Evolutionary conservation across 495 filamentous ascomycete genomes (phyloP), one percentile per base, ranked within the genome.

Genomic region (Neohortaea acidophila): DNA sequence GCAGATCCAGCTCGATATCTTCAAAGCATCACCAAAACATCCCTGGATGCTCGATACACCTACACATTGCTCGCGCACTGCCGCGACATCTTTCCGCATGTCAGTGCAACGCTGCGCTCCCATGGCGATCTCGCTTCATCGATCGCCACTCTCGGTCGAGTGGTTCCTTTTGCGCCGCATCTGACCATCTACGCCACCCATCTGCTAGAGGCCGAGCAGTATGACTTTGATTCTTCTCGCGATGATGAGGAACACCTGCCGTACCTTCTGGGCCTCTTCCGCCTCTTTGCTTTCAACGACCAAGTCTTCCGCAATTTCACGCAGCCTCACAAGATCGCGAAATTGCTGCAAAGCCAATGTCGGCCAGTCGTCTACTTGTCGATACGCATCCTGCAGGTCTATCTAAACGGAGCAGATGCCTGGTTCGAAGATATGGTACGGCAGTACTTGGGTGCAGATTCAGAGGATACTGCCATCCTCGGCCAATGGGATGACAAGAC

Each of bases 351-450:
- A 39, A 77, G 85, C 60, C 50, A 58, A 28, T 61, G 71, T 21
- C 59, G 50, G 22, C 58, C 67, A 5, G 69, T 91, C 13, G 69
- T 79, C 56, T 96, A 84, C 56, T 65, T 99, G 34, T 77, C 84
- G 11, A 67, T 92, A 33, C 69, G 81, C 56, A 69, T 81, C 38
- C 73, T 93, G 51, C 81, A 77, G 54, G 62, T 80, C 30, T 78
- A 82, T 51, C 69, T 86, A 51, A 72, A 75, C 44, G 79, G 77
- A n/a, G 75, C 87, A 1, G 91, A 99, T 59, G 58, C 67, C 39
- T 77, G 80, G 21, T 64, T 79, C 34, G 71, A 85, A 47, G 67
- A 68, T 15, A 77, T 91, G 58, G 53, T 91, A 26, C 55, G 60
- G 33, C 60, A 66, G 47, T 65, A 87, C 59, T 60, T 82, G 19